Evolutionary conservation across 257 asterid genomes (phyloP), one percentile per base, ranked within the genome.

Genomic region (Nicotiana undulata): DNA sequence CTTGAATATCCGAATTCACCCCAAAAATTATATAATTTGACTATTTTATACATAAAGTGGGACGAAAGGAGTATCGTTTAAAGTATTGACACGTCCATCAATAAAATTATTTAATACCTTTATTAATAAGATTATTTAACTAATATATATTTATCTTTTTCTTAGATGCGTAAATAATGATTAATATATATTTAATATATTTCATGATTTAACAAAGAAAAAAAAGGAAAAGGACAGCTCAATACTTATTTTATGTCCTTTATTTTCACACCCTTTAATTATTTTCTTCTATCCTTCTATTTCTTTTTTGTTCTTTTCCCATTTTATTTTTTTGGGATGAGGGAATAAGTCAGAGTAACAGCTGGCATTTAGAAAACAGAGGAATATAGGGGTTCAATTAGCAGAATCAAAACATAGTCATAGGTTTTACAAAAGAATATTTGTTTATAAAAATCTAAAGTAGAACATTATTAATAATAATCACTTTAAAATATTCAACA

Each of bases 341-440:
- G 79, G 37, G 61, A 24, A 74, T 49, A 74, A 49, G 61, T 49
- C 40, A 49, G 24, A 49, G 31, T 6, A 24, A 49, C 24, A 74
- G 79, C 79, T 74, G 79, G 61, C 61, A 49, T 49, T 70, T 74
- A 49, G 79, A 24, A 49, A 74, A 15, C 18, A 46, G 61, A 72
- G 61, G 78, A 24, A 72, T 72, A 72, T 72, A 12, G 77, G 77
- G 60, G 59, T 18, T 28, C 37, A 72, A 72, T 72, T 72, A 49
- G 29, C 24, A 46, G 22, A 72, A 46, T 72, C 40, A 24, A 46
- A 44, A 72, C 78, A 17, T 15, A 72, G 61, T 72, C 44, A 72
- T 72, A 72, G 60, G 40, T 72, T 72, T 72, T 72, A 72, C 40
- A 46, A 72, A 72, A 49, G 5, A 72, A 72, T 46, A 24, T 24